A percentile compares a stretch with the other conserved stretches of the same genome.
These are phyloP conservation scores for Aurantiochytrium sp. DNA, from an alignment of 108 stramenopile species.

Conservation along the genomic window DNA sequence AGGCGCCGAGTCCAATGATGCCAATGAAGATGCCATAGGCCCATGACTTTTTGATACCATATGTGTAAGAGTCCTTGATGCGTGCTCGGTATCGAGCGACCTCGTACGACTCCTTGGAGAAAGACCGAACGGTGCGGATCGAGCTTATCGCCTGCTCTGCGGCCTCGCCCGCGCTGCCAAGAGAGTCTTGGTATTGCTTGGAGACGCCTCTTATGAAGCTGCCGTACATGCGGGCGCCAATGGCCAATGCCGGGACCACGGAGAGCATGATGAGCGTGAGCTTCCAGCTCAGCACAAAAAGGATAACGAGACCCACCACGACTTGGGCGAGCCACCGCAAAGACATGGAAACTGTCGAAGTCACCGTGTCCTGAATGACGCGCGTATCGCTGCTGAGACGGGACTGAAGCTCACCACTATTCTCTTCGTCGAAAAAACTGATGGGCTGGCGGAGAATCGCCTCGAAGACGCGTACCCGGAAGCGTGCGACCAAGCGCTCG, in stretches of 20 bases:
- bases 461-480: slow-evolving; percentile 51
- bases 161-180: slow-evolving; percentile 57
- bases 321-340: slow-evolving; percentile 46
- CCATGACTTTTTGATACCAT: slow-evolving; percentile 54
- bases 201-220: slow-evolving; percentile 44
- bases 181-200: slow-evolving; percentile 58
- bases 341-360: slow-evolving; percentile 48
- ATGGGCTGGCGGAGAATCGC: slow-evolving; percentile 63
- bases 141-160: slow-evolving; percentile 61
- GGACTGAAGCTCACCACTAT: slow-evolving; percentile 66
- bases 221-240: slow-evolving; percentile 50
- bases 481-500: slow-evolving; percentile 64
- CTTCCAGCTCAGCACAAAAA: slow-evolving; percentile 59
- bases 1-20: slow-evolving; percentile 49
- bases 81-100: slow-evolving; percentile 34
- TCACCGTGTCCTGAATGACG: slow-evolving; percentile 55
- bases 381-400: slow-evolving; percentile 61
- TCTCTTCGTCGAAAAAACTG: slow-evolving; percentile 68
- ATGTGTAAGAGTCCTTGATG: slow-evolving; percentile 12
- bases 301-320: slow-evolving; percentile 44
- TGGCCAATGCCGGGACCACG: slow-evolving; percentile 43
- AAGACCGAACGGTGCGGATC: slow-evolving; percentile 67
- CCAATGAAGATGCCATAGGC: slow-evolving; percentile 47
- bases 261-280: slow-evolving; percentile 57
- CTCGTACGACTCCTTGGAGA: slow-evolving; percentile 63